Conservation (phyloP, 306 rosid species). For the Acmispon strigosus region DNA sequence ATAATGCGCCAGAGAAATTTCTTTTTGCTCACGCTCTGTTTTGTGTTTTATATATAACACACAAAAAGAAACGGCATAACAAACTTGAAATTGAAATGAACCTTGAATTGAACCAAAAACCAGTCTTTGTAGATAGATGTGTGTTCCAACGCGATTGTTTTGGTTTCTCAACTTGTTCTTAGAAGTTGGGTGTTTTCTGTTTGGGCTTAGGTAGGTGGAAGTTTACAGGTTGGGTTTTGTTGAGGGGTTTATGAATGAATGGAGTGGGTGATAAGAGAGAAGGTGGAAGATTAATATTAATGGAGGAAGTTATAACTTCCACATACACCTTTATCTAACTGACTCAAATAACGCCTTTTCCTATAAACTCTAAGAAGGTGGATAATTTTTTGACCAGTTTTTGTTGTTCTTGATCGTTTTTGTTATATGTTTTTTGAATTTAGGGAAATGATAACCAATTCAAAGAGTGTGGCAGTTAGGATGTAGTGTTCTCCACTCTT, state of each 20-base stretch:
- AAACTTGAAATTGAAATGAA: slow-evolving; percentile 47
- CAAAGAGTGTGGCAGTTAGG: slow-evolving; percentile 20
- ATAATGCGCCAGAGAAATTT: neutral
- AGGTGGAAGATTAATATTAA: neutral
- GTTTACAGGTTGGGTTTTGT: slow-evolving; percentile 16
- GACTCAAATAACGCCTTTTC: slow-evolving; percentile 33
- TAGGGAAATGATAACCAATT: neutral
- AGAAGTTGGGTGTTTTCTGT: slow-evolving; percentile 27
- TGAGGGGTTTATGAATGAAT: neutral
- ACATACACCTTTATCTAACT: slow-evolving; percentile 28
- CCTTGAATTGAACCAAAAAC: slow-evolving; percentile 34
- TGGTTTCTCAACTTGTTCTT: too few species aligned
- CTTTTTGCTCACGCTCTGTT: neutral
- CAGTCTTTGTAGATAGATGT: slow-evolving; percentile 22
- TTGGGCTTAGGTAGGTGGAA: slow-evolving; percentile 16
- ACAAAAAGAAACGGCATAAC: neutral
- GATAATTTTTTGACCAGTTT: neutral
- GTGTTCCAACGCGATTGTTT: too few species aligned
- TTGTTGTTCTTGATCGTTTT: neutral
- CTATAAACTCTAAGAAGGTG: slow-evolving; percentile 14
- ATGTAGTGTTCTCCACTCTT: slow-evolving; percentile 3
- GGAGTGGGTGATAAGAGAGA: neutral
- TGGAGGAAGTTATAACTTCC: slow-evolving; percentile 40
- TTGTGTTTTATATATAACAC: neutral
- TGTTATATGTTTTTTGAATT: neutral